Base-by-base conservation (phyloP, 2,329 filamentous ascomycete species). In the Pseudopyrenochaeta lycopersici region DNA sequence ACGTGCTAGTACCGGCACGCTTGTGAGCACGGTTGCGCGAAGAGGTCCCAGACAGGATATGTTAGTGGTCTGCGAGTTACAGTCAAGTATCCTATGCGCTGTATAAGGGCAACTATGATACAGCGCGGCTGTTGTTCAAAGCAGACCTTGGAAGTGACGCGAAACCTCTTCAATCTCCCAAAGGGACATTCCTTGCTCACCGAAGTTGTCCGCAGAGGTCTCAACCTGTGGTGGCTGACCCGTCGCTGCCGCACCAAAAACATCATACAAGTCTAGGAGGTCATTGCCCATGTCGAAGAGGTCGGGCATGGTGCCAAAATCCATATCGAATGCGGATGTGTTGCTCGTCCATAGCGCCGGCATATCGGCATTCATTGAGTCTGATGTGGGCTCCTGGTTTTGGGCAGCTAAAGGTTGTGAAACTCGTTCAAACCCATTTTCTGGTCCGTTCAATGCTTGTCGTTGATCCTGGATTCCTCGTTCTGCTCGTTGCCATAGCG, bases 281-380 rank as follows among this genome's bases (percentile, higher is more conserved):
- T 54, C 50, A 15, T 40, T 50, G 27, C 51, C 49, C 23, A 58
- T 49, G 39, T 58, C 44, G 27, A 54, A 56, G 1, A 64, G 48
- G 11, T 62, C 59, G n/a, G 62, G 62, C 48, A 58, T 53, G 5
- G 48, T 46, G 7, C 47, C 49, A 5, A 60, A 20, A 14, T 47
- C 38, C 7, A 40, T 31, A 11, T 48, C 51, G 30, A 54, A 52
- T 3, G 51, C 46, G 3, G 46, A 14, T 4, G 20, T 23, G 4
- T 38, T 42, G 5, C 39, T 47, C 14, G 29, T 48, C 53, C 56
- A 57, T 5, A 35, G 23, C 4, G 20, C 48, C 1, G 48, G 21
- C 23, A 52, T 30, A 33, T 43, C 15, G 32, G 20, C 35, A n/a
- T 11, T 17, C 9, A 21, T 6, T 20, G 17, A n/a, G n/a, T 20